Percentiles rank a stretch among this genome's conserved stretches.
Evolutionary conservation across 1,139 yeast genomes (phyloP).

Genomic region (Debaryomyces sp.): DNA sequence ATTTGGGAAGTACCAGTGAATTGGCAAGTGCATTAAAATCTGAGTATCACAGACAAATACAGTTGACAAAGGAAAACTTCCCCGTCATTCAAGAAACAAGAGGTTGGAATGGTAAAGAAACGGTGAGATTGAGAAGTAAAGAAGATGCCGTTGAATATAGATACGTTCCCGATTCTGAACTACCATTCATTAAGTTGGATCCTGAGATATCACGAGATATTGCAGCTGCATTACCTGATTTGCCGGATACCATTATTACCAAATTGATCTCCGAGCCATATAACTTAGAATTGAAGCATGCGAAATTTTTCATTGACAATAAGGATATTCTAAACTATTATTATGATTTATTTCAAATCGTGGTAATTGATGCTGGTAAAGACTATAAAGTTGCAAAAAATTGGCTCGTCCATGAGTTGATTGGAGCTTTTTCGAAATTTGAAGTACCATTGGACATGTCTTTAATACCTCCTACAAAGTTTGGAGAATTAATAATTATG

Average conservation of each 20-base stretch:
- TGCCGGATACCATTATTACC: conserved; percentile 65
- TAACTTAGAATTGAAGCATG: conserved; percentile 69
- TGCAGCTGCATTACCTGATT: conserved; percentile 48
- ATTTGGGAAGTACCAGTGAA: conserved; percentile 82
- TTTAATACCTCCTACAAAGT: conserved; percentile 30
- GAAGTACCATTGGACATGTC: conserved; percentile 40
- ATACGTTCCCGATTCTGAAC: conserved; percentile 92
- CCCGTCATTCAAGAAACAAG: conserved; percentile 70
- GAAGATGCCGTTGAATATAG: conserved; percentile 86
- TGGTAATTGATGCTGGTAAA: conserved; percentile 19
- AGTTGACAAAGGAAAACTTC: conserved; percentile 36
- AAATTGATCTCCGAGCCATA: conserved; percentile 54
- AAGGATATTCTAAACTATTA: conserved; percentile 53
- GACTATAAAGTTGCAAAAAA: conserved; percentile 57
- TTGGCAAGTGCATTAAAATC: conserved; percentile 74
- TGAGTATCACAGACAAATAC: conserved; percentile 73
- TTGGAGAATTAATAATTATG: conserved; percentile 28
- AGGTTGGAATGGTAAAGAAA: conserved; percentile 83
- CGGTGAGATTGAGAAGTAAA: conserved; percentile 70
- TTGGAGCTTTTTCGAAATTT: conserved; percentile 67
- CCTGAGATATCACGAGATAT: conserved; percentile 38
- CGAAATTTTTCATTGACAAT: conserved; percentile 59
- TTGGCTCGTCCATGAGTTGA: conserved; percentile 82
- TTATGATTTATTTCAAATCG: conserved; percentile 37
- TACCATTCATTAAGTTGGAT: conserved; percentile 60